Evolutionary conservation across 805 yeast genomes (phyloP).

Genomic region (Saturnispora besseyi): DNA sequence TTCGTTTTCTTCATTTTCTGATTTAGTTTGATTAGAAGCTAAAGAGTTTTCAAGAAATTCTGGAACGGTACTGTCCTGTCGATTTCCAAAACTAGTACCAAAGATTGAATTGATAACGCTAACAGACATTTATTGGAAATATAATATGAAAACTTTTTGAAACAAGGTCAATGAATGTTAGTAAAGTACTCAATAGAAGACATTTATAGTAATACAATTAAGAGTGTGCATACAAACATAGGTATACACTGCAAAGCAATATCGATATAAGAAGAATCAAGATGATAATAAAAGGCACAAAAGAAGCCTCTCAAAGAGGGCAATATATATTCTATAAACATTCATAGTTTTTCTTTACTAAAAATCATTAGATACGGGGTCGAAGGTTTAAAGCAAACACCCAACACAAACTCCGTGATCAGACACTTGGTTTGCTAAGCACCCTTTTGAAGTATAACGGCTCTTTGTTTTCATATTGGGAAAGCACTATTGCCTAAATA

Average conservation of each 20-base stretch:
- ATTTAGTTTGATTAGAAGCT: not conserved
- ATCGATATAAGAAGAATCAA: not conserved
- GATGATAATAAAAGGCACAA: not conserved
- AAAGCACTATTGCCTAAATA: constrained; percentile 10
- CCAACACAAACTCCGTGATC: not conserved
- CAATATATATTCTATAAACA: not conserved
- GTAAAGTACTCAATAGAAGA: no score
- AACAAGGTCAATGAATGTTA: no score
- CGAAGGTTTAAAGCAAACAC: not conserved
- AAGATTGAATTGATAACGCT: not conserved
- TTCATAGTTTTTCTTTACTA: not conserved
- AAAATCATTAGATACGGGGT: not conserved
- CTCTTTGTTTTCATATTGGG: not conserved
- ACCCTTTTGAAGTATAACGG: not conserved
- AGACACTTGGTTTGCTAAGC: not conserved
- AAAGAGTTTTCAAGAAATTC: not conserved
- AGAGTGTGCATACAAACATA: not conserved
- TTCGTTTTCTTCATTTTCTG: no score
- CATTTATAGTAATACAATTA: not conserved
- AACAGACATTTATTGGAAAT: not conserved
- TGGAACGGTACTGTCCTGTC: not conserved
- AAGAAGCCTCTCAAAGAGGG: not conserved
- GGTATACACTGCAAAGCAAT: not conserved
- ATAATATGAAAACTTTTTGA: no score
- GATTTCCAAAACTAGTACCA: not conserved